These are phyloP conservation scores for Grosmannia serpens DNA, from an alignment of 2,329 filamentous ascomycete genomes.

Conservation along the genomic window DNA sequence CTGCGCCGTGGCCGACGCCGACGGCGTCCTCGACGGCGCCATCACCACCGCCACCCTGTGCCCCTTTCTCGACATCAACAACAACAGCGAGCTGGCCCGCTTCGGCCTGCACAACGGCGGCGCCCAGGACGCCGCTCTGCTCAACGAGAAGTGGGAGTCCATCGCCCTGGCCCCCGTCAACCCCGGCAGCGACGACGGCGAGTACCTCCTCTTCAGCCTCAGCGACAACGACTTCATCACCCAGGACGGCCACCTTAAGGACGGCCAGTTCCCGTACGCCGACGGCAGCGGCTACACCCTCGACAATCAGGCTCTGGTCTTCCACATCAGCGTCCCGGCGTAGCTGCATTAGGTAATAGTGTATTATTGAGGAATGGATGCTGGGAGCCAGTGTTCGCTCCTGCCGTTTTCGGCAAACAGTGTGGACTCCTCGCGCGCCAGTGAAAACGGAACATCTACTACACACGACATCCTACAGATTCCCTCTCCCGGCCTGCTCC, in stretches of 20 bases:
- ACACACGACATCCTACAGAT: slow-evolving; percentile 40
- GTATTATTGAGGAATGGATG: too few species aligned
- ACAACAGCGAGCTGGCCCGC: slow-evolving; percentile 49
- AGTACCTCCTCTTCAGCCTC: slow-evolving; percentile 57
- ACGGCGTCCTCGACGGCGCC: slow-evolving; percentile 14
- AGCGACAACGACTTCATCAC: slow-evolving; percentile 70
- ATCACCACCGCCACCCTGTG: slow-evolving; percentile 52
- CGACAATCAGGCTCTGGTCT: slow-evolving; percentile 52
- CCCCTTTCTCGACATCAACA: slow-evolving; percentile 56
- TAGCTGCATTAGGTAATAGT: background rate
- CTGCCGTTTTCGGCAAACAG: too few species aligned
- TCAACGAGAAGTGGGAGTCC: slow-evolving; percentile 73
- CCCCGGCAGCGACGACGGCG: slow-evolving; percentile 27
- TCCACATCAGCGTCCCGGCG: slow-evolving; percentile 29
- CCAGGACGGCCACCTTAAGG: slow-evolving; percentile 51
- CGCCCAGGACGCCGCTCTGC: slow-evolving; percentile 38
- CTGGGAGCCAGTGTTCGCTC: background rate
- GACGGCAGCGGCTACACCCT: slow-evolving; percentile 46
- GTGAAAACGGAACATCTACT: too few species aligned
- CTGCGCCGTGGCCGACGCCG: slow-evolving; percentile 12
- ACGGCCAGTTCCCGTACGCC: slow-evolving; percentile 40
- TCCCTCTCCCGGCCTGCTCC: slow-evolving; percentile 78
- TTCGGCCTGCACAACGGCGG: slow-evolving; percentile 62
- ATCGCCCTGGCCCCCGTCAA: slow-evolving; percentile 48
- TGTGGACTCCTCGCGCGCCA: too few species aligned